phyloP scores from a whole-genome alignment of 805 yeast species.

The Suhomyces prunicola region DNA sequence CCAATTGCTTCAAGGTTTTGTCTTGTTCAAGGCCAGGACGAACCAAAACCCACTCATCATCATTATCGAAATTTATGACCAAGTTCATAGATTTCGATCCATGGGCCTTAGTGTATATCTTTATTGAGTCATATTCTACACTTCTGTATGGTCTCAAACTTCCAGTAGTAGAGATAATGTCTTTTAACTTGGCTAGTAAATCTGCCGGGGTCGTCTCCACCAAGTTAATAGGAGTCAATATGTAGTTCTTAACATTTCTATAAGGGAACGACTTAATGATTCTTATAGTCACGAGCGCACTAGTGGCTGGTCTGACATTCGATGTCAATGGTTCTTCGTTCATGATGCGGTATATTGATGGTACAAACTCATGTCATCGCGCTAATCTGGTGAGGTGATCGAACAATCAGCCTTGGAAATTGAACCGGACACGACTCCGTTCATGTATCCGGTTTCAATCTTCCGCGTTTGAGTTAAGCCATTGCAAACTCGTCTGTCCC shows the following conservation, averaged over 20 bases:
- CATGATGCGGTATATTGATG: not conserved
- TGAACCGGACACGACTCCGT: not conserved
- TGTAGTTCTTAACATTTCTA: conserved; percentile 77
- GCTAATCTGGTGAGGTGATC: not conserved
- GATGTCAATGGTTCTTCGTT: conserved; percentile 71
- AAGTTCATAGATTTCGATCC: conserved; percentile 90
- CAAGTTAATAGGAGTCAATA: conserved; percentile 69
- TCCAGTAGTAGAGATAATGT: conserved; percentile 53
- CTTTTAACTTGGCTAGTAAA: conserved; percentile 51
- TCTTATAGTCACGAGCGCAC: conserved; percentile 79
- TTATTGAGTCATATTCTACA: conserved; percentile 69
- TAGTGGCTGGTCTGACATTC: conserved; percentile 65
- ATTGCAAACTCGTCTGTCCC: not conserved
- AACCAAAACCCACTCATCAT: conserved; percentile 61
- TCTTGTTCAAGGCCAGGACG: conserved; percentile 18
- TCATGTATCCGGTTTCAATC: not conserved
- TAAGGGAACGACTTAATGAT: conserved; percentile 89
- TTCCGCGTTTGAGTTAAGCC: not conserved
- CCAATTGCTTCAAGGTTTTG: conserved; percentile 33
- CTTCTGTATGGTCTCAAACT: conserved; percentile 79
- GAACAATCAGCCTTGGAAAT: not conserved
- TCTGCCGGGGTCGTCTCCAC: conserved; percentile 62
- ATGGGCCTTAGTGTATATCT: conserved; percentile 92
- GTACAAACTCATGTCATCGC: not conserved
- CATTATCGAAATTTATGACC: conserved; percentile 83